These are phyloP conservation scores for Podaxis mareebaensis DNA, from an alignment of 768 basidiomycete species.

Conservation along the genomic window DNA sequence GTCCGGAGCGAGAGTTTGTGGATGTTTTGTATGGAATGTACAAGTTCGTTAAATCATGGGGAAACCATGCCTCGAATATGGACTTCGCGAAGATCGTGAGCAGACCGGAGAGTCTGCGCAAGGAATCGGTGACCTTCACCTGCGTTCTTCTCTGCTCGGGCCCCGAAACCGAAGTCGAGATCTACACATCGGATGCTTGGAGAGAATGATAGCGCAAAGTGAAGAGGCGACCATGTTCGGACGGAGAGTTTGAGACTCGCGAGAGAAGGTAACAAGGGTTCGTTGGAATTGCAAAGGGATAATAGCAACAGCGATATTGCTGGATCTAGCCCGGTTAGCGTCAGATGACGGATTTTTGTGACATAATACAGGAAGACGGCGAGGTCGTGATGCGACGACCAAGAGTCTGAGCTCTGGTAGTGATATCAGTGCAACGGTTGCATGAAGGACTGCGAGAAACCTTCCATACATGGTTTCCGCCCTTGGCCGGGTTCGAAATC, in stretches of 20 bases:
- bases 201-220: conserved; percentile 35
- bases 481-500: conserved; percentile 23
- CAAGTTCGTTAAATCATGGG: not conserved
- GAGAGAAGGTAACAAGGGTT: not conserved
- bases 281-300: not conserved
- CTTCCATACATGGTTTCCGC: not conserved
- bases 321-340: not conserved
- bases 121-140: not conserved
- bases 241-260: not conserved
- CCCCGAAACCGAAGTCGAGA: conserved; percentile 41
- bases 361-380: not conserved
- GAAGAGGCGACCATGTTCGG: conserved; percentile 23
- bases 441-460: not conserved
- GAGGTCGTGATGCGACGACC: not conserved
- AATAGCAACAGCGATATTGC: not conserved
- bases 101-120: not conserved
- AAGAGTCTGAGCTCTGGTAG: not conserved
- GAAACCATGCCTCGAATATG: not conserved
- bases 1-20: not conserved
- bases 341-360: not conserved
- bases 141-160: conserved; percentile 27
- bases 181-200: conserved; percentile 34
- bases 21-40: not conserved
- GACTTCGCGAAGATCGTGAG: not conserved
- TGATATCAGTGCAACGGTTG: not conserved